phyloP scores from a whole-genome alignment of 225 moss, liverwort and hornwort genomes.

The Straminergon stramineum region DNA sequence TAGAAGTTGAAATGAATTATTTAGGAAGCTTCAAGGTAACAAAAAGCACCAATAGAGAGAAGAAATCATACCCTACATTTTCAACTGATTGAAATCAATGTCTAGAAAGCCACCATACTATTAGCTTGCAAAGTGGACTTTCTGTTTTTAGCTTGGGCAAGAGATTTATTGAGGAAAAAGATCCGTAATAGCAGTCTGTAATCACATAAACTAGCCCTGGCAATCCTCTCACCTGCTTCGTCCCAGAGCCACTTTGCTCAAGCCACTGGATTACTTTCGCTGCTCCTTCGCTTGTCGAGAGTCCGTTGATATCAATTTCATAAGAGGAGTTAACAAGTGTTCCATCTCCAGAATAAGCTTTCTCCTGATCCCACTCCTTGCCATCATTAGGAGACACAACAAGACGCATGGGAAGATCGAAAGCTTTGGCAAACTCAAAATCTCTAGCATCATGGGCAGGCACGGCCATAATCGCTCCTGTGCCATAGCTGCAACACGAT shows the following conservation, averaged over 20 bases:
- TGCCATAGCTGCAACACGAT: conserved; percentile 75
- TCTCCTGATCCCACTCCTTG: conserved; percentile 37
- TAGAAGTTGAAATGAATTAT: neutral
- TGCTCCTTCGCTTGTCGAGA: conserved; percentile 52
- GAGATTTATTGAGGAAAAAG: neutral
- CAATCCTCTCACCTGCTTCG: conserved; percentile 49
- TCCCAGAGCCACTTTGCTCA: conserved; percentile 58
- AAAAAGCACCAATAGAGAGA: neutral
- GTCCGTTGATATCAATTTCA: conserved; percentile 60
- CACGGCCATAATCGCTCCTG: conserved; percentile 98
- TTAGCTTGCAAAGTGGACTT: neutral
- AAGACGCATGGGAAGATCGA: conserved; percentile 68
- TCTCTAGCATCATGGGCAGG: conserved; percentile 94
- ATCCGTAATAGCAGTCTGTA: neutral
- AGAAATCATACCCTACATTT: neutral
- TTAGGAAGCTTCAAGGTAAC: neutral
- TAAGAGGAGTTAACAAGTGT: conserved; percentile 66
- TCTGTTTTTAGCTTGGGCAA: neutral
- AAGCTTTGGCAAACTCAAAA: conserved; percentile 73
- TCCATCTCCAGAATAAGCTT: conserved; percentile 68
- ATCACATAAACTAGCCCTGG: neutral
- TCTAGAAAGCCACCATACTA: neutral
- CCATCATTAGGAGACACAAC: conserved; percentile 57
- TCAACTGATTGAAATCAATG: neutral
- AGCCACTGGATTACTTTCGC: conserved; percentile 73